Conservation (phyloP, 2,329 filamentous ascomycete species). For the Pseudogymnoascus verrucosus region DNA sequence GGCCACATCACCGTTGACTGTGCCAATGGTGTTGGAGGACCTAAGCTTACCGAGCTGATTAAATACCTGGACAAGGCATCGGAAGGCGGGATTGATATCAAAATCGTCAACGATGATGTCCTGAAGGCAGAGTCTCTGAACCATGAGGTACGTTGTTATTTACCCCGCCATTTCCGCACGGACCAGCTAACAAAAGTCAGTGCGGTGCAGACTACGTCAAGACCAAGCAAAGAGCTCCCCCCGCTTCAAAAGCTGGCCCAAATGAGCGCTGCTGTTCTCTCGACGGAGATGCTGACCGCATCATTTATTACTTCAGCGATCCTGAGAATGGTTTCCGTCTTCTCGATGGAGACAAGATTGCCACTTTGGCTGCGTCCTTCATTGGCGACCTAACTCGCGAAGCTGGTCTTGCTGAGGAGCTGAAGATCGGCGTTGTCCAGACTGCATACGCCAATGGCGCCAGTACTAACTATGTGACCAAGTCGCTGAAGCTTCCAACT, state of each 20-base stretch:
- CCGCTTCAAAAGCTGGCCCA: conserved; percentile 66
- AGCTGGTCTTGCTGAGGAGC: conserved; percentile 67
- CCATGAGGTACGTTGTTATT: conserved; percentile 57
- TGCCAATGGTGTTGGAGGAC: conserved; percentile 92
- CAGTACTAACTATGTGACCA: conserved; percentile 84
- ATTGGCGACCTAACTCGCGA: conserved; percentile 79
- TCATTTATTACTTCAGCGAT: conserved; percentile 92
- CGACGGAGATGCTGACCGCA: conserved; percentile 89
- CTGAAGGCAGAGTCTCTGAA: conserved; percentile 85
- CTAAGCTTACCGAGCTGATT: conserved; percentile 78
- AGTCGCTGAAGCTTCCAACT: conserved; percentile 79
- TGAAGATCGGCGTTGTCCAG: conserved; percentile 91
- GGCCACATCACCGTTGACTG: conserved; percentile 82
- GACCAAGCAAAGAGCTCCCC: conserved; percentile 86
- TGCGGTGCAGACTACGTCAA: conserved; percentile 97
- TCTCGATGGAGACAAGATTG: conserved; percentile 93
- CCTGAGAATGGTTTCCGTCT: conserved; percentile 78
- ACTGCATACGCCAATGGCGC: conserved; percentile 97
- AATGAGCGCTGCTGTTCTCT: conserved; percentile 81
- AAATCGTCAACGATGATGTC: conserved; percentile 87
- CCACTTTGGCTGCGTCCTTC: conserved; percentile 87
- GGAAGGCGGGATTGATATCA: conserved; percentile 68
- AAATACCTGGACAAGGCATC: conserved; percentile 66
- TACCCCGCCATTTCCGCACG: not conserved
- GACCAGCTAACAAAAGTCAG: conserved; percentile 34